These are phyloP conservation scores for Salix udensis DNA, from an alignment of 345 rosid species.

Conservation along the genomic window DNA sequence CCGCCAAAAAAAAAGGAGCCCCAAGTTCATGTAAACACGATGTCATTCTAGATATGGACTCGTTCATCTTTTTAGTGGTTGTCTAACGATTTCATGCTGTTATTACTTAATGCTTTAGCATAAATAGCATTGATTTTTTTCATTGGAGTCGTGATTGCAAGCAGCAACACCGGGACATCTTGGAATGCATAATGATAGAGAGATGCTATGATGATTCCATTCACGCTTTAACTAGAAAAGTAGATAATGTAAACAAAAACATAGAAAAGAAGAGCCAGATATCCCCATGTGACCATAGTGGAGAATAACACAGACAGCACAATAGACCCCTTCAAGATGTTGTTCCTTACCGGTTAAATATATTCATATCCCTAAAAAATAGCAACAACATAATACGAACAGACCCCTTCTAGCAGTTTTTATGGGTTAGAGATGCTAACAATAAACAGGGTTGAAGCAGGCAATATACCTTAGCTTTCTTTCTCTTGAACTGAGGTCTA, in stretches of 20 bases:
- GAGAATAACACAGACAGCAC: not conserved
- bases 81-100: not conserved
- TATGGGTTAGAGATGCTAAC: too few relatives aligned
- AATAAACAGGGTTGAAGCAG: not conserved
- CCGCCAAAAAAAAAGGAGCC: too few relatives aligned
- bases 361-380: not conserved
- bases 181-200: not conserved
- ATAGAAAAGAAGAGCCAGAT: not conserved
- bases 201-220: not conserved
- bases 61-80: not conserved
- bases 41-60: too few relatives aligned
- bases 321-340: not conserved
- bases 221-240: not conserved
- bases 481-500: constrained; percentile 74
- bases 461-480: constrained; percentile 59
- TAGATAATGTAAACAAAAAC: not conserved
- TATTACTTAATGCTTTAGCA: not conserved
- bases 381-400: not conserved
- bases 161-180: not conserved
- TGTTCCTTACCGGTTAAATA: not conserved
- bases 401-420: not conserved
- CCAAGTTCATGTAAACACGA: too few relatives aligned
- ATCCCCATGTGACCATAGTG: not conserved
- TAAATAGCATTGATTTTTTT: not conserved
- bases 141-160: not conserved